Percentiles rank a stretch among this genome's conserved stretches.
Conservation (phyloP, 2,329 filamentous ascomycete genomes). For the Aureobasidium melanogenum region DNA sequence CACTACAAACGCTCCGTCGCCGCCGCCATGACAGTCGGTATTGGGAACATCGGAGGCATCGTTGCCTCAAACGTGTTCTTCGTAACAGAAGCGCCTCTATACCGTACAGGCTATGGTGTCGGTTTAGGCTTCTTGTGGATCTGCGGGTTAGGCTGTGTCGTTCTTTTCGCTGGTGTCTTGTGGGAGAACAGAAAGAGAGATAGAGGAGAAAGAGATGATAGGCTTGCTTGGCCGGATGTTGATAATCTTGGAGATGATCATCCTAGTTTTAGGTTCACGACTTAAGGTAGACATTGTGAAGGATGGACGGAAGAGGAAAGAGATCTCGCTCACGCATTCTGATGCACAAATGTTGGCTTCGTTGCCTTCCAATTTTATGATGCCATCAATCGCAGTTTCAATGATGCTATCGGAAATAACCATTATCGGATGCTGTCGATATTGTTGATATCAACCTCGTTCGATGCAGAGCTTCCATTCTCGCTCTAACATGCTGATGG, state of each 20-base stretch:
- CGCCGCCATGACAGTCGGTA: constrained; percentile 43
- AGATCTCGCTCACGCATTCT: neutral
- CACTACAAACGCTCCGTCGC: constrained; percentile 50
- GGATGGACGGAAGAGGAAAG: neutral
- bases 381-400: too few relatives aligned
- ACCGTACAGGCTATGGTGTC: constrained; percentile 42
- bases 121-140: constrained; percentile 41
- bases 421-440: too few relatives aligned
- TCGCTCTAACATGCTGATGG: too few relatives aligned
- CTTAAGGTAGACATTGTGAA: neutral
- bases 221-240: constrained; percentile 33
- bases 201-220: constrained; percentile 37
- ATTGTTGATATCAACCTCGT: too few relatives aligned
- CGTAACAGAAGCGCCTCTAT: constrained; percentile 38
- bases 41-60: constrained; percentile 45
- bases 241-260: constrained; percentile 45
- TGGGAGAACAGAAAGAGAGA: constrained; percentile 39
- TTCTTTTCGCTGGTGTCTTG: constrained; percentile 34
- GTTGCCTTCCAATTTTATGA: too few relatives aligned
- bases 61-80: constrained; percentile 46
- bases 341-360: neutral
- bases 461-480: too few relatives aligned
- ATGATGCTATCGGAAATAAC: too few relatives aligned
- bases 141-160: constrained; percentile 31
- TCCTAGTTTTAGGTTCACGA: constrained; percentile 38